Evolutionary conservation across 352 stramenopile species (phyloP).

Genomic region (Pythium biforme): DNA sequence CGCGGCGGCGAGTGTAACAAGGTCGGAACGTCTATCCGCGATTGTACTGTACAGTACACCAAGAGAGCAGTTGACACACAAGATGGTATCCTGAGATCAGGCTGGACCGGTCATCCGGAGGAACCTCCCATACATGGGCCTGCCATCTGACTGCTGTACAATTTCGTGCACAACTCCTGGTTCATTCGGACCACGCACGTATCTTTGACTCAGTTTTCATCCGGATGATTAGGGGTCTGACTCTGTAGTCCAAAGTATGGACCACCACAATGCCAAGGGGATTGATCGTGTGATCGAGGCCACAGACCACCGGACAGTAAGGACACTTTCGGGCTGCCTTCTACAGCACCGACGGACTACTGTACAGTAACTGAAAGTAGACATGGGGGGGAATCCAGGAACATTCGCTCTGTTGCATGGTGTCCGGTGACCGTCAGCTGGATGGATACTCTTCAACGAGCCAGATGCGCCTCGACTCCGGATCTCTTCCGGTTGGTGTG

Average conservation of each 20-base stretch:
- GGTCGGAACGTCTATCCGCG: background rate
- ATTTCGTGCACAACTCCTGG: background rate
- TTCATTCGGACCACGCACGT: background rate
- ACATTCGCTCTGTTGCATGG: background rate
- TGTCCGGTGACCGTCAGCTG: background rate
- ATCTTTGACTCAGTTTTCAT: background rate
- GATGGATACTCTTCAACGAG: slow-evolving; percentile 1
- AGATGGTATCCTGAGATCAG: background rate
- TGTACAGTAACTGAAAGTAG: background rate
- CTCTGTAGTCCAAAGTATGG: too few relatives aligned
- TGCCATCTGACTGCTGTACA: background rate
- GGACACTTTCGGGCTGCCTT: background rate
- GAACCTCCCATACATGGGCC: background rate
- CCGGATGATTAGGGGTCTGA: background rate
- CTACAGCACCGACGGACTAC: too few relatives aligned
- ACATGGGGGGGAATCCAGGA: background rate
- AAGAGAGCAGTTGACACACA: background rate
- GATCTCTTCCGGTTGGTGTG: background rate
- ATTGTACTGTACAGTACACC: background rate
- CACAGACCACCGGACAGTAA: slow-evolving; percentile 4
- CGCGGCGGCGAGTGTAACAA: background rate
- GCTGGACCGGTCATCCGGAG: background rate
- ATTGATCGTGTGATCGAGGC: background rate
- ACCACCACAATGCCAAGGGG: slow-evolving; percentile 4
- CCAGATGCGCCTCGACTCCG: background rate